These are phyloP conservation scores for Licmophora abbreviata DNA, from an alignment of 108 stramenopile genomes.

Conservation along the genomic window DNA sequence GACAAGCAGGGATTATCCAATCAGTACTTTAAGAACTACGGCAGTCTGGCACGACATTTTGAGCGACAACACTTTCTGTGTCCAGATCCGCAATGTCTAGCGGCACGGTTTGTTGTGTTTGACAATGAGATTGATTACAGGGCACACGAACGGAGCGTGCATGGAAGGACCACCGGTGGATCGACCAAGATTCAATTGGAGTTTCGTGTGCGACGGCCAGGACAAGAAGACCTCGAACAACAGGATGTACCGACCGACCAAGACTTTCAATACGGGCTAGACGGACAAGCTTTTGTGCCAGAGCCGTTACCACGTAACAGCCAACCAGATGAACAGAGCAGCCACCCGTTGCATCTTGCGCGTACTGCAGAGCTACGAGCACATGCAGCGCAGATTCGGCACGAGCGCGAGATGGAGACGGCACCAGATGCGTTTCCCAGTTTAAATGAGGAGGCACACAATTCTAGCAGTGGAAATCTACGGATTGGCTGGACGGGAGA, in stretches of 20 bases:
- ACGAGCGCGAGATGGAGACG: conserved; percentile 39
- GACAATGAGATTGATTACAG: conserved; percentile 78
- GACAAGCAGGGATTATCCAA: conserved; percentile 60
- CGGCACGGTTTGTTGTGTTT: conserved; percentile 80
- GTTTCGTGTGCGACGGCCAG: conserved; percentile 57
- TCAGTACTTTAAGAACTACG: conserved; percentile 84
- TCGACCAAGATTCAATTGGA: conserved; percentile 75
- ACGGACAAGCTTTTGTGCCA: conserved; percentile 87
- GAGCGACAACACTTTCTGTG: conserved; percentile 80
- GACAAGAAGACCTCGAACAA: conserved; percentile 22
- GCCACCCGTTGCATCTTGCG: conserved; percentile 60
- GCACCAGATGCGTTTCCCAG: conserved; percentile 47
- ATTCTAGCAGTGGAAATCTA: background rate
- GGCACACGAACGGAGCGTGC: conserved; percentile 57
- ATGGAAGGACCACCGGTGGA: conserved; percentile 46
- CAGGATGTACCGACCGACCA: conserved; percentile 31
- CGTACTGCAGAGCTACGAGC: conserved; percentile 73
- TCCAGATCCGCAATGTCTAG: conserved; percentile 61
- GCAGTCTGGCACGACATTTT: conserved; percentile 64
- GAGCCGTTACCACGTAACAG: conserved; percentile 36
- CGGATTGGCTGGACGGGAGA: conserved; percentile 39
- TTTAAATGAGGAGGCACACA: conserved; percentile 5
- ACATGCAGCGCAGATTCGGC: conserved; percentile 46
- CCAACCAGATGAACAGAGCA: conserved; percentile 5
- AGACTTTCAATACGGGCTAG: conserved; percentile 66